Percentiles rank a stretch among this genome's conserved stretches.
Conservation (phyloP, 176 grass and related monocot genomes). For the Panicum miliaceum region DNA sequence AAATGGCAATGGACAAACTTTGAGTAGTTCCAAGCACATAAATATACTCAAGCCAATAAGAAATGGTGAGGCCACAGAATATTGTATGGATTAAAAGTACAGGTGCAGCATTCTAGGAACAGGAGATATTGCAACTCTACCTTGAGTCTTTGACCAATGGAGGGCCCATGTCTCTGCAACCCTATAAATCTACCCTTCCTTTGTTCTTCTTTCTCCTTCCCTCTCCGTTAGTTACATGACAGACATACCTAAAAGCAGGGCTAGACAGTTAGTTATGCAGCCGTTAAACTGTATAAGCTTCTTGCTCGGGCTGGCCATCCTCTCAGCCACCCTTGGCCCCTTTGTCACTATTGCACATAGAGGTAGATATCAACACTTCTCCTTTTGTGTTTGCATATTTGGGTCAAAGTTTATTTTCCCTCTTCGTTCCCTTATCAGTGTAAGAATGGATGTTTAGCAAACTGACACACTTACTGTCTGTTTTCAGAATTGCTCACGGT, state of each 20-base stretch:
- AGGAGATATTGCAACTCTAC: slow-evolving; percentile 33
- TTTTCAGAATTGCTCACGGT: slow-evolving; percentile 42
- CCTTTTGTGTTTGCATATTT: neutral
- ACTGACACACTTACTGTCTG: neutral
- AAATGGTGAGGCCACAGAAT: slow-evolving; percentile 34
- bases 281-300: slow-evolving; percentile 40
- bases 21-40: slow-evolving; percentile 40
- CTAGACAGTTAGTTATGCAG: slow-evolving; percentile 52
- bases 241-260: slow-evolving; percentile 46
- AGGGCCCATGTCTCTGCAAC: neutral
- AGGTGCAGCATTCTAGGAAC: slow-evolving; percentile 39
- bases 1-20: slow-evolving; percentile 52
- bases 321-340: slow-evolving; percentile 38
- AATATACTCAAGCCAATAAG: slow-evolving; percentile 49
- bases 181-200: slow-evolving; percentile 52
- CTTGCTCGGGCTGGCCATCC: slow-evolving; percentile 45
- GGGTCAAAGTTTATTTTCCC: neutral
- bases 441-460: slow-evolving; percentile 8
- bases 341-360: slow-evolving; percentile 42
- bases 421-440: slow-evolving; percentile 3
- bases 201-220: slow-evolving; percentile 43
- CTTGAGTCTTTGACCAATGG: slow-evolving; percentile 48
- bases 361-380: slow-evolving; percentile 39
- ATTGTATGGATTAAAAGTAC: slow-evolving; percentile 51
- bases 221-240: slow-evolving; percentile 41